Base-by-base conservation (phyloP, 495 filamentous ascomycete genomes). In the Podospora comata region DNA sequence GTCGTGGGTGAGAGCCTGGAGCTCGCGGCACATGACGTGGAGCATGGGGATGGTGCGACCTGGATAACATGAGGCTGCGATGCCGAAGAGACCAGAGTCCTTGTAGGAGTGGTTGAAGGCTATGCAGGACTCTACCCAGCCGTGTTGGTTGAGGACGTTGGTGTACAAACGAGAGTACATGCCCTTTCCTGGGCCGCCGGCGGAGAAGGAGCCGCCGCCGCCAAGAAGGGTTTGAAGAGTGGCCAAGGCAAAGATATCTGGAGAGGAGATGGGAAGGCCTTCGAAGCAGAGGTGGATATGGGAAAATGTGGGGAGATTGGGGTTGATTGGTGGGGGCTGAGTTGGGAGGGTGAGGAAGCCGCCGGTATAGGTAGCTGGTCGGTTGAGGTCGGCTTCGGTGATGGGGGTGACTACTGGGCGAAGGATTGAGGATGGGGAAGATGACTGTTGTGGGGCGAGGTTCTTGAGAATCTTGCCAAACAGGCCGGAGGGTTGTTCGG, bases 151-250 rank as follows among this genome's bases (percentile, higher is more conserved):
- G 60, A 99, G 87, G 11, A 97, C 94, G 78, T 97, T 96, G 67
- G 93, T 98, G 83, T 97, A 99, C 32, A 98, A 86, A 5, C 96
- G 91, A 19, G 91, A 94, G 82, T 97, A 98, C 95, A 99, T 98
- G 68, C 95, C 95, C 82, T 99, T 99, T 60, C 95, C 95, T 20
- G 95, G 95, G 2, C 95, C 95, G 70, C 95, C 95, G 55, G 95
- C 95, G n/a, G 90, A 93, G 82, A 99, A 99, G 65, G 93, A 97
- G 18, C 96, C 96, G 65, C 95, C 95, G 6, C 95, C 95, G 57
- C 95, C 95, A 27, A 99, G 90, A 39, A 99, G 90, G 3, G 92
- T 97, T 77, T 97, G 96, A 0, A 99, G 84, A n/a, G 94, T 97
- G 27, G 95, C 95, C 28, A 97, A 87, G 54, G 95, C 94, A 76